phyloP scores from a whole-genome alignment of 352 stramenopile genomes.

The Pythium utonaiense region DNA sequence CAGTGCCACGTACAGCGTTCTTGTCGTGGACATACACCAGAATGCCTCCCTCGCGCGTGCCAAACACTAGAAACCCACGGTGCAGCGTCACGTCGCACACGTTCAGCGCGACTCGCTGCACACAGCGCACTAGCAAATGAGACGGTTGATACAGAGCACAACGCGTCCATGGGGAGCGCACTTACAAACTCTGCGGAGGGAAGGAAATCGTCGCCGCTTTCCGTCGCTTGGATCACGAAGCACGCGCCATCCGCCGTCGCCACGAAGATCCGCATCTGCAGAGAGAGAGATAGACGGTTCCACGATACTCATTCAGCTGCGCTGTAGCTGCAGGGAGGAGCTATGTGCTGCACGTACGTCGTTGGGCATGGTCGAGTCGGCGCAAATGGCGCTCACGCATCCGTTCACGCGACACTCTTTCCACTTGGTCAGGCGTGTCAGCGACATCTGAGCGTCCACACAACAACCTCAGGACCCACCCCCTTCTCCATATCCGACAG shows the following conservation, averaged over 20 bases:
- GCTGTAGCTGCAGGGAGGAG: no score
- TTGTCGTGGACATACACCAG: constrained; percentile 41
- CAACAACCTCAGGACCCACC: no score
- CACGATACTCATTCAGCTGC: no score
- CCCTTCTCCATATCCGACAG: no score
- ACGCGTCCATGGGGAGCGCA: no score
- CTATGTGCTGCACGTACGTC: constrained; percentile 33
- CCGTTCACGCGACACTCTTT: constrained; percentile 57
- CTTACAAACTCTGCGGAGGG: constrained; percentile 66
- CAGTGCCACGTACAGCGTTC: constrained; percentile 31
- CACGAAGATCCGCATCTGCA: constrained; percentile 64
- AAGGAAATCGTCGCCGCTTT: constrained; percentile 48
- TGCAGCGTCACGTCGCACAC: constrained; percentile 55
- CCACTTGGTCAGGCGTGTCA: constrained; percentile 50
- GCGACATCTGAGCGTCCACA: constrained; percentile 33
- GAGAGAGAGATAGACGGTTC: no score
- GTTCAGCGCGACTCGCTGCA: constrained; percentile 62
- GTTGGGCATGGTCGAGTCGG: constrained; percentile 34
- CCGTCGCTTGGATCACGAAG: constrained; percentile 55
- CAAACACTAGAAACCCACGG: constrained; percentile 52
- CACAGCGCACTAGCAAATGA: background rate
- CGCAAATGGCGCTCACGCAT: constrained; percentile 66
- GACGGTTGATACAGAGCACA: background rate
- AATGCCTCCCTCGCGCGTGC: constrained; percentile 61
- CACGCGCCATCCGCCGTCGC: constrained; percentile 66